phyloP scores from a whole-genome alignment of 2,329 filamentous ascomycete species.

The Emmonsia crescens region DNA sequence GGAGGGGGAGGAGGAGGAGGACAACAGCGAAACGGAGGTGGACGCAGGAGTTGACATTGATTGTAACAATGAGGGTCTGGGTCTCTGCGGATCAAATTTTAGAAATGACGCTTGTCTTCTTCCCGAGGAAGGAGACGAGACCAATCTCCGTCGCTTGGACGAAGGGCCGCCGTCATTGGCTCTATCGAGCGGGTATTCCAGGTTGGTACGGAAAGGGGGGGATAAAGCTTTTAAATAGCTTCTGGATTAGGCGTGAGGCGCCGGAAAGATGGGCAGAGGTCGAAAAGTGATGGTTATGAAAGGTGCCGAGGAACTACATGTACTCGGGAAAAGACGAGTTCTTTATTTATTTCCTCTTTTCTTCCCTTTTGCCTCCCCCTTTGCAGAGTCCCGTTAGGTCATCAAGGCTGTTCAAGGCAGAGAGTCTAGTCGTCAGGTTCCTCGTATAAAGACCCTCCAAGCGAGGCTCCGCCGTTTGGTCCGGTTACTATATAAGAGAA shows the following conservation, averaged over 20 bases:
- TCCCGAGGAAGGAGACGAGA: slow-evolving; percentile 17
- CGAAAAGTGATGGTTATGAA: not conserved
- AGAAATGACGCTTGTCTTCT: slow-evolving; percentile 9
- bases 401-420: not conserved
- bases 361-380: not conserved
- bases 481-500: not conserved
- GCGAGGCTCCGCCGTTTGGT: not conserved
- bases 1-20: slow-evolving; percentile 14
- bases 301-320: not conserved
- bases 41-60: slow-evolving; percentile 5
- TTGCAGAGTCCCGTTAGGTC: not conserved
- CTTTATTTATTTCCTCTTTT: not conserved
- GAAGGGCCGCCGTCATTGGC: slow-evolving; percentile 25
- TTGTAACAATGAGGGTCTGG: not conserved
- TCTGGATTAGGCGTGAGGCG: no score
- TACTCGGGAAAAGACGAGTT: not conserved
- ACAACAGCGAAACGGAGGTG: not conserved
- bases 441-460: not conserved
- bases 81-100: not conserved
- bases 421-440: not conserved
- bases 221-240: not conserved
- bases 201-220: slow-evolving; percentile 9
- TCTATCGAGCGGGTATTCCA: slow-evolving; percentile 18
- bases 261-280: not conserved
- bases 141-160: slow-evolving; percentile 25